A percentile compares a stretch with the other conserved stretches of the same genome.
phyloP scores from a whole-genome alignment of 2,329 filamentous ascomycete species.

The Xylaria arbuscula region DNA sequence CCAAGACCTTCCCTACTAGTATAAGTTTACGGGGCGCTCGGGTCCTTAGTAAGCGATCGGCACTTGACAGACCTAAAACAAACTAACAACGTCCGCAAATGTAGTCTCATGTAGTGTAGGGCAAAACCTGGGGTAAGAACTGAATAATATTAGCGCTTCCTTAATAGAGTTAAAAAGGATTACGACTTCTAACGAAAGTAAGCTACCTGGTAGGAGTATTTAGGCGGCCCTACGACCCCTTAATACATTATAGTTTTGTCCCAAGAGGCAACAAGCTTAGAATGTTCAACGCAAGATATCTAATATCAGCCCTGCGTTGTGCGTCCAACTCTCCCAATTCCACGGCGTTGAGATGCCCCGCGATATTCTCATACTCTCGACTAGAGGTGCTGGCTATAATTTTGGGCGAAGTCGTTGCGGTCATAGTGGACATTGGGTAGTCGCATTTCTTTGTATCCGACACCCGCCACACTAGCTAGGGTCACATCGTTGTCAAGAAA shows the following conservation, averaged over 20 bases:
- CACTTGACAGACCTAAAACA: slow-evolving; percentile 1
- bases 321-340: neutral
- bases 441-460: neutral
- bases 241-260: neutral
- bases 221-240: neutral
- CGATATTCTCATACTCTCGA: neutral
- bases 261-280: neutral
- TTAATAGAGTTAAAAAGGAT: neutral
- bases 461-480: neutral
- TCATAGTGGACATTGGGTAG: neutral
- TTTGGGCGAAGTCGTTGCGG: neutral
- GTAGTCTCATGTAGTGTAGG: neutral
- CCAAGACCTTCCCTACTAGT: slow-evolving; percentile 14
- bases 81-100: neutral
- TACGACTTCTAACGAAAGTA: neutral
- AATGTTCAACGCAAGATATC: neutral
- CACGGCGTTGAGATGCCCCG: neutral
- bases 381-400: neutral
- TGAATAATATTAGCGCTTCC: neutral
- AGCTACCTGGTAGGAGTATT: neutral
- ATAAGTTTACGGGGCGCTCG: neutral
- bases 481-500: neutral
- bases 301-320: neutral
- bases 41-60: slow-evolving; percentile 8
- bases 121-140: slow-evolving; percentile 26